Conservation (phyloP, 1,139 yeast species). For the Diutina neorugosa region DNA sequence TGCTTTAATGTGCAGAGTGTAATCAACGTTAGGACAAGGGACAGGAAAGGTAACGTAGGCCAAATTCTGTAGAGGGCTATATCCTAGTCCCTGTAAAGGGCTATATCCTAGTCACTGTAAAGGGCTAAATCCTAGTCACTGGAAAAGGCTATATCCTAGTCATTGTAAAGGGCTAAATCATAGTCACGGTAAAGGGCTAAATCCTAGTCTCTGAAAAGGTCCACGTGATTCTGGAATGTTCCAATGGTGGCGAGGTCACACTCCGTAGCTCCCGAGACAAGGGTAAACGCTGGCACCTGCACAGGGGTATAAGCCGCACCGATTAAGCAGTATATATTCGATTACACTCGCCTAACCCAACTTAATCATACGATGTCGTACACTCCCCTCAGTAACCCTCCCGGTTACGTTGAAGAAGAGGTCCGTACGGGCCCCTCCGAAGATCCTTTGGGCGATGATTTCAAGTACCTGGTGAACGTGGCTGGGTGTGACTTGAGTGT, state of each 20-base stretch:
- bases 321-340: background rate
- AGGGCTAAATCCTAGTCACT: too few relatives aligned
- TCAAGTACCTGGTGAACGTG: slow-evolving; percentile 71
- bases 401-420: background rate
- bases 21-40: too few relatives aligned
- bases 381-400: background rate
- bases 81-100: too few relatives aligned
- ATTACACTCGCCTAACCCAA: background rate
- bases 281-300: background rate
- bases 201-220: too few relatives aligned
- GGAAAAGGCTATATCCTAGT: too few relatives aligned
- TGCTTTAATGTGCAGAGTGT: too few relatives aligned
- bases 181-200: too few relatives aligned
- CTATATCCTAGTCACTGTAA: too few relatives aligned
- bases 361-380: background rate
- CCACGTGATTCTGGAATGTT: background rate
- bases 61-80: too few relatives aligned
- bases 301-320: background rate
- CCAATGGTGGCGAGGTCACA: background rate
- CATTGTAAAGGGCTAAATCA: too few relatives aligned
- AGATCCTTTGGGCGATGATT: slow-evolving; percentile 58
- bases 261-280: background rate
- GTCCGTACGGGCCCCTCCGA: slow-evolving; percentile 11
- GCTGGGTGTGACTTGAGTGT: slow-evolving; percentile 67
- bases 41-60: too few relatives aligned